Percentiles rank a stretch among this genome's conserved stretches.
Conservation (phyloP, 164 flowering plant genomes). For the Tetrastigma voinierianum region DNA sequence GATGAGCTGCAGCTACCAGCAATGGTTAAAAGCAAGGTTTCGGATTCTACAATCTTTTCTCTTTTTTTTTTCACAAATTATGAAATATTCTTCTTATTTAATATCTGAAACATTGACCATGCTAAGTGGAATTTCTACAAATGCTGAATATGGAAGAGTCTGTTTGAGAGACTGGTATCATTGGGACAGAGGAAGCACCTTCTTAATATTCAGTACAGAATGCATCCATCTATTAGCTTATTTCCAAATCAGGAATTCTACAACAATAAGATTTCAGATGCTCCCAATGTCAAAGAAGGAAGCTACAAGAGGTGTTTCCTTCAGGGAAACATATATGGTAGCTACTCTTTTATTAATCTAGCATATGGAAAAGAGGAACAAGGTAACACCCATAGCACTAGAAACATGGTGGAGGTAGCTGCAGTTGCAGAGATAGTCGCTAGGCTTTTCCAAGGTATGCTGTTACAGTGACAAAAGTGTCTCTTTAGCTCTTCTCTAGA, state of each 20-base stretch:
- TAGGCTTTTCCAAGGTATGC: slow-evolving; percentile 37
- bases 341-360: slow-evolving; percentile 43
- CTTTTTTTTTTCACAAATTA: neutral
- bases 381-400: slow-evolving; percentile 20
- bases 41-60: no score
- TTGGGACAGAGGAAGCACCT: slow-evolving; percentile 37
- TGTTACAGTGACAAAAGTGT: neutral
- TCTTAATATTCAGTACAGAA: slow-evolving; percentile 48
- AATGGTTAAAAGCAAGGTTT: slow-evolving; percentile 37
- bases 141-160: slow-evolving; percentile 56
- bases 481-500: neutral
- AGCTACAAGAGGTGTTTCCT: slow-evolving; percentile 28
- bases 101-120: no score
- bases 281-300: slow-evolving; percentile 22
- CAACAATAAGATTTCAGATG: slow-evolving; percentile 30
- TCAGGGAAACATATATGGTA: slow-evolving; percentile 17
- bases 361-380: slow-evolving; percentile 28
- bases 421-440: slow-evolving; percentile 29
- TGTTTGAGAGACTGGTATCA: slow-evolving; percentile 41
- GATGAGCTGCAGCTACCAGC: slow-evolving; percentile 48
- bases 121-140: slow-evolving; percentile 19
- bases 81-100: no score
- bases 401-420: slow-evolving; percentile 43
- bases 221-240: slow-evolving; percentile 59
- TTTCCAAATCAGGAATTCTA: slow-evolving; percentile 52